Evolutionary conservation across 2,329 filamentous ascomycete genomes (phyloP).

Genomic region (Neonectria neomacrospora): DNA sequence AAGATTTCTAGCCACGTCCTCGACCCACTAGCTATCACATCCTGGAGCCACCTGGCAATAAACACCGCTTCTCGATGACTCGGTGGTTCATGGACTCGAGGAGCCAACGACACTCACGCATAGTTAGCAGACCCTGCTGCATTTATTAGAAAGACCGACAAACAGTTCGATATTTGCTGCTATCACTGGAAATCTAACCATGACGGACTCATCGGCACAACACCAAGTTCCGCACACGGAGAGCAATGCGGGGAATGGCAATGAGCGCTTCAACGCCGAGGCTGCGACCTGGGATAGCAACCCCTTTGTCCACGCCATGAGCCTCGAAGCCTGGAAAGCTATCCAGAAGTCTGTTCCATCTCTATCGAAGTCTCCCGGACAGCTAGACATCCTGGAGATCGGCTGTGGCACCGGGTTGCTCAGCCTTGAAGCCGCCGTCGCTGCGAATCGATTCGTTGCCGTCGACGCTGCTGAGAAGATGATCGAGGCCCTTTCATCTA

Average conservation of each 20-base stretch:
- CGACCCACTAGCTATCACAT: neutral
- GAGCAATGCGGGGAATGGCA: conserved; percentile 17
- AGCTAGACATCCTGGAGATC: conserved; percentile 62
- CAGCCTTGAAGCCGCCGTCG: conserved; percentile 59
- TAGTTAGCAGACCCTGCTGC: neutral
- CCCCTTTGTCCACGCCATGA: conserved; percentile 60
- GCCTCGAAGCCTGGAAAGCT: conserved; percentile 45
- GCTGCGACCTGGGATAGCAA: conserved; percentile 66
- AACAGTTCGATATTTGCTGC: too few relatives aligned
- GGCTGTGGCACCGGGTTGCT: conserved; percentile 68
- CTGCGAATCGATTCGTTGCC: conserved; percentile 59
- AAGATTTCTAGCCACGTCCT: neutral
- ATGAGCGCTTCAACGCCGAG: conserved; percentile 63
- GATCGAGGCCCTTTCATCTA: conserved; percentile 61
- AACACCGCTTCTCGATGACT: neutral
- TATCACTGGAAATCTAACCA: neutral
- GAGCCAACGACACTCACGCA: neutral
- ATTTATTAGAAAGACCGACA: neutral
- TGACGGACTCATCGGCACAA: neutral
- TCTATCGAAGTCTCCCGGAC: conserved; percentile 2
- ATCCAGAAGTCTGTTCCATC: conserved; percentile 43
- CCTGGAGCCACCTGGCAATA: neutral
- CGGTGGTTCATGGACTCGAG: too few relatives aligned
- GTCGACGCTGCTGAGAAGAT: conserved; percentile 66
- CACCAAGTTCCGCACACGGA: conserved; percentile 9